These are phyloP conservation scores for Blastomyces silverae DNA, from an alignment of 2,329 filamentous ascomycete genomes.

Conservation along the genomic window DNA sequence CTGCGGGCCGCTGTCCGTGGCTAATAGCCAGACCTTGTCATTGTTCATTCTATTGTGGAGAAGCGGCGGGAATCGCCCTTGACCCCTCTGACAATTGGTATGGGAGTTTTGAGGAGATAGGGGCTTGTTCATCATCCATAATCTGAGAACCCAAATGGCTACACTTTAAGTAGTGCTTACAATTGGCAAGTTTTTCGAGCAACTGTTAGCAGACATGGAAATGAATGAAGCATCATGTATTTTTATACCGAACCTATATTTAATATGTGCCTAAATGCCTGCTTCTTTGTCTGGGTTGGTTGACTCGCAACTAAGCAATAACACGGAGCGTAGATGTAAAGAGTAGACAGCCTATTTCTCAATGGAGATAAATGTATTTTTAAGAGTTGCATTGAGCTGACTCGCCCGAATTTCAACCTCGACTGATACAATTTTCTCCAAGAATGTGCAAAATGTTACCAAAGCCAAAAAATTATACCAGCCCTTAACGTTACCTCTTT, in stretches of 20 bases:
- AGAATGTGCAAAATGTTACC: no score
- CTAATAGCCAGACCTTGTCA: not conserved
- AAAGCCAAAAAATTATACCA: no score
- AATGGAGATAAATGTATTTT: no score
- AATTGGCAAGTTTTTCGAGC: not conserved
- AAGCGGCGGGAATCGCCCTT: not conserved
- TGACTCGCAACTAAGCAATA: not conserved
- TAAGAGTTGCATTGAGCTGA: no score
- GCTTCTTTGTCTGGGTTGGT: not conserved
- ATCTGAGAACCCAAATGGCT: not conserved
- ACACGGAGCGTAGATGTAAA: not conserved
- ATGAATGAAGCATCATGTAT: not conserved
- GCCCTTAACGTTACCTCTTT: no score
- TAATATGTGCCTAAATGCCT: not conserved
- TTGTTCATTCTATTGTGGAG: not conserved
- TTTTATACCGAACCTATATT: not conserved
- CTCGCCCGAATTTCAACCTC: not conserved
- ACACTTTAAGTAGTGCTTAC: not conserved
- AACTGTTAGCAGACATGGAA: not conserved
- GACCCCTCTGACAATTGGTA: not conserved
- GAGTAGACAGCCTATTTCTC: no score
- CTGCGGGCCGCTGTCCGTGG: no score
- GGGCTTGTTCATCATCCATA: not conserved
- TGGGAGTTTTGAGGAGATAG: not conserved
- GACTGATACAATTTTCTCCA: not conserved